Evolutionary conservation across 1,284 basidiomycete species (phyloP).

Genomic region (Ceratobasidium sp.): DNA sequence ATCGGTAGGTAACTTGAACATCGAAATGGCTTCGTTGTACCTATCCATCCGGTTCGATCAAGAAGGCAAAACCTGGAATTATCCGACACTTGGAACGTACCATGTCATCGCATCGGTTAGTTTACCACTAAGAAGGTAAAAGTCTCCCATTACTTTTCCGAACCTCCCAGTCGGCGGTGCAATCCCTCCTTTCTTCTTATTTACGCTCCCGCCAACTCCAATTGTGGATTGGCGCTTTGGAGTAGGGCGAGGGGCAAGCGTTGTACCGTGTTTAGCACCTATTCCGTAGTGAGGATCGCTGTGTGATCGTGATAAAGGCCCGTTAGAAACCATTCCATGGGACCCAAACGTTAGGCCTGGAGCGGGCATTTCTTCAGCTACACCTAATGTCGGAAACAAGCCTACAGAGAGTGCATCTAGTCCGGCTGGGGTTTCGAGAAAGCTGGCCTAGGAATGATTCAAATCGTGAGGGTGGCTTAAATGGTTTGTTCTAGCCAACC

Average conservation of each 20-base stretch:
- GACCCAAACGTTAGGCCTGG: conserved; percentile 29
- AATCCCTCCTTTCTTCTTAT: conserved; percentile 38
- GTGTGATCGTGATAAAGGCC: conserved; percentile 15
- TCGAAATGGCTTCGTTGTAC: conserved; percentile 80
- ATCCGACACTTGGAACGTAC: conserved; percentile 54
- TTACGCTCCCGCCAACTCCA: not conserved
- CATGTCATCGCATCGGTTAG: conserved; percentile 78
- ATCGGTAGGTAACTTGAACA: conserved; percentile 75
- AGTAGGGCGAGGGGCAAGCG: conserved; percentile 21
- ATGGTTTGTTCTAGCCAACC: not conserved
- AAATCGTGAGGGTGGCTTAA: not conserved
- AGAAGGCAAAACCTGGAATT: conserved; percentile 8
- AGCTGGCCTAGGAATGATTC: conserved; percentile 16
- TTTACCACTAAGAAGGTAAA: conserved; percentile 82
- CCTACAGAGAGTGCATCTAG: conserved; percentile 34
- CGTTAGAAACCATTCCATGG: conserved; percentile 14
- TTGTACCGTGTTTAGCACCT: not conserved
- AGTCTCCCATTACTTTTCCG: conserved; percentile 85
- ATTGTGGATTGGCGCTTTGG: conserved; percentile 37
- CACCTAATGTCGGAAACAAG: conserved; percentile 29
- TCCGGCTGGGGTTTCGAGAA: conserved; percentile 37
- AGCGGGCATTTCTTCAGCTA: conserved; percentile 18
- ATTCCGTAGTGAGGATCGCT: conserved; percentile 41
- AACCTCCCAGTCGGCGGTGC: conserved; percentile 76
- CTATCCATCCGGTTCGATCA: conserved; percentile 50